Evolutionary conservation across 2,329 filamentous ascomycete genomes (phyloP).

Genomic region (Hypoxylon sp.): DNA sequence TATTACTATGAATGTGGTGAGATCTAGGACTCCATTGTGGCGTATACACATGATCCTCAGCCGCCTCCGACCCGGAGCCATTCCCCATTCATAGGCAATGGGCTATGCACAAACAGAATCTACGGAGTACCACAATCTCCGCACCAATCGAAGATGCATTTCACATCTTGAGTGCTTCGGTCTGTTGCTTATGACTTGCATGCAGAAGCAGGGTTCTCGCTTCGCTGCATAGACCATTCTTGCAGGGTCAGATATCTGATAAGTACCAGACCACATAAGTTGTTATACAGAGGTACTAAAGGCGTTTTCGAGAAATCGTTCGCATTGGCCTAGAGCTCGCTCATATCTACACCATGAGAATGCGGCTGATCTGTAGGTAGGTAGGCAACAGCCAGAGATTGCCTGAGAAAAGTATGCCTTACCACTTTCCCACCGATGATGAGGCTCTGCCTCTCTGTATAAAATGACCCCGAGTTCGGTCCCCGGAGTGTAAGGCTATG

Average conservation of each 20-base stretch:
- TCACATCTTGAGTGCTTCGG: background rate
- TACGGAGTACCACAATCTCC: background rate
- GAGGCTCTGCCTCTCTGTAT: constrained; percentile 5
- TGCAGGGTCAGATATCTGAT: background rate
- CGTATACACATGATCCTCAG: constrained; percentile 2
- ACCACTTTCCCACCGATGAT: background rate
- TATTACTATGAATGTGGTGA: background rate
- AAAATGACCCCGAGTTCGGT: background rate
- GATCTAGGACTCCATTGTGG: background rate
- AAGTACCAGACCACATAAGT: background rate
- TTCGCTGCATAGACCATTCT: background rate
- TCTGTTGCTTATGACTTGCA: background rate
- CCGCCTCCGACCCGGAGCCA: background rate
- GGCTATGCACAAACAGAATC: background rate
- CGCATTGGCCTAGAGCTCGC: too few species aligned
- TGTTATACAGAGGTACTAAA: background rate
- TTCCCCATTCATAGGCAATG: background rate
- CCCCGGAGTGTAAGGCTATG: background rate
- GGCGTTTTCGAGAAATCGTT: too few species aligned
- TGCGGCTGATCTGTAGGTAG: background rate
- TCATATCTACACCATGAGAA: background rate
- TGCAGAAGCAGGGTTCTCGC: background rate
- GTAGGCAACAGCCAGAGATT: constrained; percentile 3
- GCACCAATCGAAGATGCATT: constrained; percentile 2
- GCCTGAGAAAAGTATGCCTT: constrained; percentile 5